Evolutionary conservation across 179 eudicot genomes (phyloP).

Genomic region (Silene vulgaris): DNA sequence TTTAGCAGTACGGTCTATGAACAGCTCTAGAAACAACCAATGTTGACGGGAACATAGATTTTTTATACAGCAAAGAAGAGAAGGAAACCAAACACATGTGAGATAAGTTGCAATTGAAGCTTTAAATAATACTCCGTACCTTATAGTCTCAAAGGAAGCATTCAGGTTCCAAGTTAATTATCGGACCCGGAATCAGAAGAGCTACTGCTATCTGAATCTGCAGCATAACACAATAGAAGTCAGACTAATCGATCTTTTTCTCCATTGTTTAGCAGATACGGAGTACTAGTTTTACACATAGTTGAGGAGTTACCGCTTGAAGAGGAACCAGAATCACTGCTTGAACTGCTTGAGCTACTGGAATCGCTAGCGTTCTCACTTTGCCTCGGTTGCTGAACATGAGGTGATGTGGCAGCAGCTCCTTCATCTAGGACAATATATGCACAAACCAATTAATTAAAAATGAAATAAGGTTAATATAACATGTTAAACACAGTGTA

Average conservation of each 20-base stretch:
- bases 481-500: too few species aligned
- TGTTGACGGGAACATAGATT: neutral
- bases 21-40: neutral
- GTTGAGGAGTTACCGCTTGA: slow-evolving; percentile 34
- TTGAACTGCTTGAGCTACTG: slow-evolving; percentile 37
- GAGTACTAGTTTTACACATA: neutral
- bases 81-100: neutral
- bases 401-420: slow-evolving; percentile 29
- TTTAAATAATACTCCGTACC: slow-evolving; percentile 18
- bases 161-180: slow-evolving; percentile 22
- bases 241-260: too few species aligned
- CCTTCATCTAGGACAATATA: slow-evolving; percentile 34
- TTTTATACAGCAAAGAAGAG: neutral
- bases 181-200: slow-evolving; percentile 43
- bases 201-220: slow-evolving; percentile 56
- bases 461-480: neutral
- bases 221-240: slow-evolving; percentile 5
- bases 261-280: neutral
- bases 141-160: slow-evolving; percentile 16
- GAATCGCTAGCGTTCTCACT: slow-evolving; percentile 27
- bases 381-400: slow-evolving; percentile 30
- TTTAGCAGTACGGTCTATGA: neutral
- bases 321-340: slow-evolving; percentile 46
- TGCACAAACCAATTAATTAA: slow-evolving; percentile 4
- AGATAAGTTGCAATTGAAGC: slow-evolving; percentile 1